These are phyloP conservation scores for Heliamphora pulchella DNA, from an alignment of 179 eudicot species.

Conservation along the genomic window DNA sequence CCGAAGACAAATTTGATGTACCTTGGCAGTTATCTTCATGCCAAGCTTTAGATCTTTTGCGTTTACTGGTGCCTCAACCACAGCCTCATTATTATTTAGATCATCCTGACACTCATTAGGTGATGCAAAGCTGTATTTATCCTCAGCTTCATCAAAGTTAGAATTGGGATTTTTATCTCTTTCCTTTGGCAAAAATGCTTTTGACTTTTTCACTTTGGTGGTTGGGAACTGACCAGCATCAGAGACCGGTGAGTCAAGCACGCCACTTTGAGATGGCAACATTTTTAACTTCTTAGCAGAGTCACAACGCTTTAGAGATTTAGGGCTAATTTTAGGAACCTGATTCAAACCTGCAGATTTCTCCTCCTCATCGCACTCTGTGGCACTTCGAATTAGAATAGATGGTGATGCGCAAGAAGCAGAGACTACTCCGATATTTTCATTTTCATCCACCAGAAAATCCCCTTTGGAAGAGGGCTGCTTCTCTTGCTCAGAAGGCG, in stretches of 20 bases:
- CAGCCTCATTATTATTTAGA: conserved; percentile 15
- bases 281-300: conserved; percentile 17
- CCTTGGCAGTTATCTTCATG: conserved; percentile 53
- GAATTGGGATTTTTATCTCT: neutral
- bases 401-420: conserved; percentile 32
- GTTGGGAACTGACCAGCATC: conserved; percentile 4
- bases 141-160: neutral
- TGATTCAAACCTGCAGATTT: conserved; percentile 30
- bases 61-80: conserved; percentile 23
- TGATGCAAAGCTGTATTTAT: neutral
- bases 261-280: conserved; percentile 16
- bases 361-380: conserved; percentile 60
- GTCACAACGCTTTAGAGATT: conserved; percentile 13
- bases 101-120: neutral
- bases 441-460: conserved; percentile 24
- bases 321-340: conserved; percentile 22
- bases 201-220: neutral
- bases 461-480: conserved; percentile 18
- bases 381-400: conserved; percentile 54
- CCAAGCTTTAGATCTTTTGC: conserved; percentile 63
- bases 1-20: conserved; percentile 75
- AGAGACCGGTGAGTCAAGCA: neutral
- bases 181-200: neutral
- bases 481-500: conserved; percentile 24
- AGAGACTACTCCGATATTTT: conserved; percentile 19